Evolutionary conservation across 2,329 filamentous ascomycete species (phyloP), one percentile per base, ranked within the genome.

Genomic region (Diaporthe ilicicola): DNA sequence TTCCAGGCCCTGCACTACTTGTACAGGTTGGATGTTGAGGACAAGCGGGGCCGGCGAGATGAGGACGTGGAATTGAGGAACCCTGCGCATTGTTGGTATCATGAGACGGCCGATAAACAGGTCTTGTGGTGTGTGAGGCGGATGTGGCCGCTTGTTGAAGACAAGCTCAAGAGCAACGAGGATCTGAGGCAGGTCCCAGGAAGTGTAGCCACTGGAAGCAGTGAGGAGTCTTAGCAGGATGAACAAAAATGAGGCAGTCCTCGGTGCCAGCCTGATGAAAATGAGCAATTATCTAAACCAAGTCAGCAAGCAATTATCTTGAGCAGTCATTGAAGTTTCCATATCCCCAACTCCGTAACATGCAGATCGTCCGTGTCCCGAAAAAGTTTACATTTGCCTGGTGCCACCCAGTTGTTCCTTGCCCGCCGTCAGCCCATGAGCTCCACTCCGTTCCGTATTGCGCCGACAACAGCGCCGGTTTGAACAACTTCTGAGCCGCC

Each of bases 391-490:
- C 56, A 32, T 44, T 24, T 67, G 13, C 34, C 19, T 46, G 4
- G 22, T 27, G 12, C 13, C 32, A n/a, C 29, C 17, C 12, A 37
- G 6, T 12, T 29, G n/a, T n/a, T 7, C 37, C 9, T 19, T 39
- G 32, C 53, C 44, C 3, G 13, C 17, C 3, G 15, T 64, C 32
- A 76, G 7, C 73, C 76, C 81, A 84, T 84, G 76, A 98, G 83
- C 80, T 97, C 95, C 37, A 94, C 95, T 0, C 96, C 96, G 69
- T 89, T 92, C 73, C 96, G 87, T 51, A 99, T 89, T 6, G 97
- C 93, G 1, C 95, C 96, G 13, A 98, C 94, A 55, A 98, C 86
- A 0, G 95, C 96, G 8, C 96, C 95, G 0, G 96, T 98, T 84
- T 99, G 96, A 71, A 99, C 89, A 7, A 86, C 84, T 83, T 99